Conservation (phyloP, 768 basidiomycete genomes). For the Lentinus brumalis region DNA sequence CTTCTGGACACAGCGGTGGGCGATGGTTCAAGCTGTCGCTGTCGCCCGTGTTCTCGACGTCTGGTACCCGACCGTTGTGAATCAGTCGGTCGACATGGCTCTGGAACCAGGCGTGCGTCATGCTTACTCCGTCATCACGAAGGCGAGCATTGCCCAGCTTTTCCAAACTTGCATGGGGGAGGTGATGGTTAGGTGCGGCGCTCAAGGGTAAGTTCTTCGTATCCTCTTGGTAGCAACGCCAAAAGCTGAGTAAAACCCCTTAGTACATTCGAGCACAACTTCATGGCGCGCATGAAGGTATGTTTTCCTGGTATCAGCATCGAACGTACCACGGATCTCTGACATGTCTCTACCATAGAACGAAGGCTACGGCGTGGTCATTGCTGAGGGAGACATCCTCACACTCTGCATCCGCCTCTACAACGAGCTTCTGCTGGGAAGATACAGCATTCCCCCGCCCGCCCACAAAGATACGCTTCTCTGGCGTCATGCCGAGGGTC, state of each 20-base stretch:
- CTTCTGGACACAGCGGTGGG: constrained; percentile 6
- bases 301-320: not conserved
- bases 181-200: constrained; percentile 6
- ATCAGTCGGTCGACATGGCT: not conserved
- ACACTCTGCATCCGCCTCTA: constrained; percentile 24
- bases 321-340: not conserved
- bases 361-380: constrained; percentile 13
- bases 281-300: constrained; percentile 15
- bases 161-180: not conserved
- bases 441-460: too few relatives aligned
- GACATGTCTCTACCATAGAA: too few relatives aligned
- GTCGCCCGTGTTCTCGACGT: not conserved
- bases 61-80: not conserved
- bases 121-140: constrained; percentile 3
- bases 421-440: too few relatives aligned
- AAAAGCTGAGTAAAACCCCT: too few relatives aligned
- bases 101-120: not conserved
- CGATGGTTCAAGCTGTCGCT: not conserved
- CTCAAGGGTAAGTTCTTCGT: constrained; percentile 1
- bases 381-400: constrained; percentile 29
- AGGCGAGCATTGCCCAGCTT: not conserved
- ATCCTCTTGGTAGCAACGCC: too few relatives aligned
- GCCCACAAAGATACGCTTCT: too few relatives aligned
- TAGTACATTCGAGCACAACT: constrained; percentile 12
- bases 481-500: too few relatives aligned